phyloP scores from a whole-genome alignment of 805 yeast genomes.

The Metschnikowia reukaufii region DNA sequence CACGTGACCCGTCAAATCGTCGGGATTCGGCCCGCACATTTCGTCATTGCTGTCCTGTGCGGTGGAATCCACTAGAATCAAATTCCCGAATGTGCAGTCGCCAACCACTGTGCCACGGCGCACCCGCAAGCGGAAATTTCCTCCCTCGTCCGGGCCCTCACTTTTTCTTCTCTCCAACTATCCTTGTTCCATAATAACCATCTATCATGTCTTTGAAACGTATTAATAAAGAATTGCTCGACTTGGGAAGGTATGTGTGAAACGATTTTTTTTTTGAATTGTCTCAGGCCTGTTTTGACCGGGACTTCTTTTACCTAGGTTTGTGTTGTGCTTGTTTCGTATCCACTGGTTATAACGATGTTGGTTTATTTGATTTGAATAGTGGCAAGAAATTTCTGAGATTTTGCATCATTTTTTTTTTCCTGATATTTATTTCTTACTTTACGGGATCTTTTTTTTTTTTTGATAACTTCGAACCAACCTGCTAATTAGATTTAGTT shows the following conservation, averaged over 20 bases:
- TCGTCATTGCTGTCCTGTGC: slow-evolving; percentile 15
- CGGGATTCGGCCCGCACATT: neutral
- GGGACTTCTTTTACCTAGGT: neutral
- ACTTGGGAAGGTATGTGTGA: slow-evolving; percentile 81
- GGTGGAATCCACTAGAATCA: slow-evolving; percentile 20
- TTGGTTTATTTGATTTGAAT: neutral
- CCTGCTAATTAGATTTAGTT: no score
- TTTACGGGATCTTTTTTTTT: no score
- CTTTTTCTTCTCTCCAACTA: slow-evolving; percentile 13
- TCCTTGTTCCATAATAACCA: slow-evolving; percentile 12
- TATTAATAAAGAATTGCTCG: slow-evolving; percentile 92
- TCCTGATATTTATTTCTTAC: no score
- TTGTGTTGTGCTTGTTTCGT: no score
- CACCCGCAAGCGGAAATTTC: slow-evolving; percentile 21
- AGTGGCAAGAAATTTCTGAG: no score
- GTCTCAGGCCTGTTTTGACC: neutral
- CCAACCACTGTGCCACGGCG: slow-evolving; percentile 15
- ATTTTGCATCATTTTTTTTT: no score
- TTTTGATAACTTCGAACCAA: no score
- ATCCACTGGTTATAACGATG: neutral
- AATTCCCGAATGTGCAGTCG: slow-evolving; percentile 15
- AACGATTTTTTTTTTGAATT: neutral
- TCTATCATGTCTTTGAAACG: slow-evolving; percentile 83
- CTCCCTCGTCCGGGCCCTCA: slow-evolving; percentile 16
- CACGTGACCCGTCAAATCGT: slow-evolving; percentile 6